Conservation (phyloP, 1,139 yeast genomes). For the Hyphopichia fennica region DNA sequence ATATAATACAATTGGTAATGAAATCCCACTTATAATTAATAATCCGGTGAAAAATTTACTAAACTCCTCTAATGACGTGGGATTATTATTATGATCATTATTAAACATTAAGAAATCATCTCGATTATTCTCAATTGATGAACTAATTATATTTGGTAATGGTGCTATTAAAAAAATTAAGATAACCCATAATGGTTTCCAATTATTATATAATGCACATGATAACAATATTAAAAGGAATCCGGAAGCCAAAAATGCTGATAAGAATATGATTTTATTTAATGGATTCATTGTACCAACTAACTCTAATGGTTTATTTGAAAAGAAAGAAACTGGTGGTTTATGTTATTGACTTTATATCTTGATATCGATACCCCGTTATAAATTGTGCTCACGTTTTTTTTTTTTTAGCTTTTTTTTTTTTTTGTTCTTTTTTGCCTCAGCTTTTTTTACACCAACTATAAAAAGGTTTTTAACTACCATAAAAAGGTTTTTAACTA, state of each 20-base stretch:
- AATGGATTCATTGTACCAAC: constrained; percentile 47
- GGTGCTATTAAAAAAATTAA: constrained; percentile 69
- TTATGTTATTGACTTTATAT: not conserved
- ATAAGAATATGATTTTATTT: constrained; percentile 68
- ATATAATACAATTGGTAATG: constrained; percentile 63
- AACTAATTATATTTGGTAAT: constrained; percentile 56
- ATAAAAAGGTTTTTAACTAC: no score
- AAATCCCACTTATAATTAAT: constrained; percentile 66
- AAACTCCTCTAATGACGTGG: constrained; percentile 56
- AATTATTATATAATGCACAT: constrained; percentile 72
- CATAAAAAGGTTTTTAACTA: no score
- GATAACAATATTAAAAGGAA: constrained; percentile 69
- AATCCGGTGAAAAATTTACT: constrained; percentile 65
- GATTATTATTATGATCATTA: constrained; percentile 39
- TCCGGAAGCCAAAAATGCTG: constrained; percentile 72
- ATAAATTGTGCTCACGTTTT: no score
- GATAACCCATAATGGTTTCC: constrained; percentile 70
- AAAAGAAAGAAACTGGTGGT: no score
- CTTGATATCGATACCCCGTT: no score
- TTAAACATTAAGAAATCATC: constrained; percentile 69
- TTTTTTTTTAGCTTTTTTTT: no score
- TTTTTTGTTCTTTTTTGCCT: no score
- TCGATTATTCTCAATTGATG: constrained; percentile 41
- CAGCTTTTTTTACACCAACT: no score
- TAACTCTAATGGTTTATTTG: no score